Conservation (phyloP, 2,329 filamentous ascomycete genomes). For the Didymella glomerata region DNA sequence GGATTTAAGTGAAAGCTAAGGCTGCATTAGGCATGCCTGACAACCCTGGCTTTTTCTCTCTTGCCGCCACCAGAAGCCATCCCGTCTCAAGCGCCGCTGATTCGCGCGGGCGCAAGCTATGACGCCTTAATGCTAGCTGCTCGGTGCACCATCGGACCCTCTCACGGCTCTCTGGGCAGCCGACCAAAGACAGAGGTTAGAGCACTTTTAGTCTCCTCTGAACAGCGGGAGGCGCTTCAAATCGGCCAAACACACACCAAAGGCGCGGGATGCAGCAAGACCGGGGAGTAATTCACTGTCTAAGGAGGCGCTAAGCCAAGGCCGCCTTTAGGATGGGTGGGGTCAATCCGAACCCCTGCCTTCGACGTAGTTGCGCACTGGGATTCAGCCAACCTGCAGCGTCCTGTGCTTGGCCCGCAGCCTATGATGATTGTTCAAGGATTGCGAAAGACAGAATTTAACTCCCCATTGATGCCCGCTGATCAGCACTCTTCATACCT, state of each 20-base stretch:
- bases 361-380: constrained; percentile 38
- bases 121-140: constrained; percentile 31
- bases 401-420: constrained; percentile 46
- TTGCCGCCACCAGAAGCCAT: constrained; percentile 29
- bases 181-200: constrained; percentile 22
- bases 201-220: constrained; percentile 8
- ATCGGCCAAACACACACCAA: constrained; percentile 22
- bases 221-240: constrained; percentile 28
- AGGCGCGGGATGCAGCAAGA: constrained; percentile 28
- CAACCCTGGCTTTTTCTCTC: constrained; percentile 19
- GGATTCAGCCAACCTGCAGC: constrained; percentile 43
- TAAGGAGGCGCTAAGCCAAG: constrained; percentile 6
- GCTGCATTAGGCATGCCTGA: constrained; percentile 19
- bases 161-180: constrained; percentile 29
- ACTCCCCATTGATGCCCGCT: constrained; percentile 38
- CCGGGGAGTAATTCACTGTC: constrained; percentile 25
- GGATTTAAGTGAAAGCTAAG: constrained; percentile 32
- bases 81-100: constrained; percentile 39
- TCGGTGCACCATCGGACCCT: constrained; percentile 26
- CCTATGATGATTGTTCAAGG: constrained; percentile 51
- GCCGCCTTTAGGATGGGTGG: not conserved
- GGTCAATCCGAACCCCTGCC: constrained; percentile 25
- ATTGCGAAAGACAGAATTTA: constrained; percentile 43
- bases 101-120: constrained; percentile 33
- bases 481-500: constrained; percentile 44